These are phyloP conservation scores for Xerocomus brunneocitrinus DNA, from an alignment of 768 basidiomycete genomes.

Conservation along the genomic window DNA sequence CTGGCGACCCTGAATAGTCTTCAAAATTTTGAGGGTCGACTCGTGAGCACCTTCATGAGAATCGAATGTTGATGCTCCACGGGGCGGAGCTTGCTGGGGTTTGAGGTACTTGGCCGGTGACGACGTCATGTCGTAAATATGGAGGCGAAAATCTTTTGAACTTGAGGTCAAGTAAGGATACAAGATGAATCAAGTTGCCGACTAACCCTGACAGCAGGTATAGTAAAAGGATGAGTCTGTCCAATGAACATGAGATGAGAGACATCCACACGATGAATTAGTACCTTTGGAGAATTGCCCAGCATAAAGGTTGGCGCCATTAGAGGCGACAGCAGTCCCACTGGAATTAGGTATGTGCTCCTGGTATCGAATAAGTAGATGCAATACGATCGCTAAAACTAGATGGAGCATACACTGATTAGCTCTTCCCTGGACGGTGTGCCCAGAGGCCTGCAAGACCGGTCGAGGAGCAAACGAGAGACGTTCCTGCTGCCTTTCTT, in stretches of 20 bases:
- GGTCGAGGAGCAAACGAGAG: slow-evolving; percentile 44
- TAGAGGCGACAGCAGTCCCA: slow-evolving; percentile 75
- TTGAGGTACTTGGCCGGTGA: slow-evolving; percentile 32
- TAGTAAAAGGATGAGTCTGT: slow-evolving; percentile 89
- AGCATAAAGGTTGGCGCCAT: slow-evolving; percentile 72
- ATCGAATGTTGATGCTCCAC: slow-evolving; percentile 17
- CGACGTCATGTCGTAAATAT: slow-evolving; percentile 77
- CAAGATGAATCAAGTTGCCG: background rate
- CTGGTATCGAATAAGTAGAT: slow-evolving; percentile 34
- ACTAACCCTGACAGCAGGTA: slow-evolving; percentile 77
- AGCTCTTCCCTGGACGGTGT: slow-evolving; percentile 48
- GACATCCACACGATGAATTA: background rate
- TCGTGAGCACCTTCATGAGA: slow-evolving; percentile 39
- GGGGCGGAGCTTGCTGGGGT: slow-evolving; percentile 12
- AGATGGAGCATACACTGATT: slow-evolving; percentile 41
- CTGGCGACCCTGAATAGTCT: slow-evolving; percentile 69
- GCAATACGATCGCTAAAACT: background rate
- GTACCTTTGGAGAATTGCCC: slow-evolving; percentile 79
- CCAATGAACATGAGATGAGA: background rate
- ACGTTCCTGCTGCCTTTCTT: slow-evolving; percentile 43
- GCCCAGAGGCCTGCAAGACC: slow-evolving; percentile 34
- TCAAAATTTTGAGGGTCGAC: slow-evolving; percentile 45
- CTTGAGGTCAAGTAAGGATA: background rate
- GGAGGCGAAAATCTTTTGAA: slow-evolving; percentile 74
- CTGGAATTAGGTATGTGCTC: slow-evolving; percentile 71